A percentile compares a stretch with the other conserved stretches of the same genome.
phyloP scores from a whole-genome alignment of 257 asterid species.

The Verbena officinalis region DNA sequence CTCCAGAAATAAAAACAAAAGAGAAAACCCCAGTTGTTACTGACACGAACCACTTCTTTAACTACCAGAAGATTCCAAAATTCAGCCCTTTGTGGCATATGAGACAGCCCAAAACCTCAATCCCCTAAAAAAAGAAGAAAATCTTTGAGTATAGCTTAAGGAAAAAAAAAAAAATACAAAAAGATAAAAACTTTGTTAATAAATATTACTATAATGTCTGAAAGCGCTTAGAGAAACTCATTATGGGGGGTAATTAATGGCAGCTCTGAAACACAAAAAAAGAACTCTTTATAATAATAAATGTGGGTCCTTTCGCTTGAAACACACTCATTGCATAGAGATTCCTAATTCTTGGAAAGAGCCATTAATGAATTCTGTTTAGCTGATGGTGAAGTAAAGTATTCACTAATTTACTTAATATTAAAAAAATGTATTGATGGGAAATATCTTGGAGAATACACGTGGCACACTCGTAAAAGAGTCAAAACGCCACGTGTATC shows the following conservation, averaged over 20 bases:
- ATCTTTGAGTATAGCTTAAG: slow-evolving; percentile 19
- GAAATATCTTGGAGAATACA: no score
- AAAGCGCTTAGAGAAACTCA: slow-evolving; percentile 30
- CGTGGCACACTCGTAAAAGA: no score
- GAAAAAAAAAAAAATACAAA: background rate
- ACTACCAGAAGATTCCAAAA: slow-evolving; percentile 73
- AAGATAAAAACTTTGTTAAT: background rate
- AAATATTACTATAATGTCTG: slow-evolving; percentile 16
- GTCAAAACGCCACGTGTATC: no score
- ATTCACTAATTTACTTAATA: slow-evolving; percentile 11
- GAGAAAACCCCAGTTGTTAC: slow-evolving; percentile 42
- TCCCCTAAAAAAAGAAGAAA: slow-evolving; percentile 20
- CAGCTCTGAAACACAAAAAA: slow-evolving; percentile 48
- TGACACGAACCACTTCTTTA: slow-evolving; percentile 44
- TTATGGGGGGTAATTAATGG: slow-evolving; percentile 42
- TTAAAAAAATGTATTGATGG: no score
- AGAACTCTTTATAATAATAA: slow-evolving; percentile 8
- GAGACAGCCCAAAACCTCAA: slow-evolving; percentile 31
- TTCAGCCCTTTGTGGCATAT: slow-evolving; percentile 43
- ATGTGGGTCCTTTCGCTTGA: slow-evolving; percentile 56
- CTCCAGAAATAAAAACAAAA: slow-evolving; percentile 40
- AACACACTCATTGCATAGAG: slow-evolving; percentile 58
- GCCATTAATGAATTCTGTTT: slow-evolving; percentile 20
- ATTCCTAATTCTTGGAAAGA: slow-evolving; percentile 35
- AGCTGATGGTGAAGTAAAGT: background rate